Conservation (phyloP, 2,329 filamentous ascomycete species). For the Talaromyces islandicus region DNA sequence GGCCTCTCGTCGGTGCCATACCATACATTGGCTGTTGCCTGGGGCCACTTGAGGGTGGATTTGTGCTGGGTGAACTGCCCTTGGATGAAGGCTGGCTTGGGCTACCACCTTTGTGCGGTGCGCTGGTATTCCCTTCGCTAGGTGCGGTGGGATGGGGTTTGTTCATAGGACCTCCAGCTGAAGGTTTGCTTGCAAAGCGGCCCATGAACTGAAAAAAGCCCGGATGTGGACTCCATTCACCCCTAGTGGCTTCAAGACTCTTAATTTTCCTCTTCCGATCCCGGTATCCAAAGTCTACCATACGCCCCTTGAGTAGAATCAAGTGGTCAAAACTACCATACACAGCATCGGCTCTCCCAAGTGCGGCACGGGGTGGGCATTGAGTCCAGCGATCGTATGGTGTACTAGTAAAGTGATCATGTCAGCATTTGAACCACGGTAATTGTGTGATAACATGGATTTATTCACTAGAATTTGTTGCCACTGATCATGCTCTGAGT, state of each 20-base stretch:
- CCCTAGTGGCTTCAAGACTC: conserved; percentile 55
- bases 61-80: not conserved
- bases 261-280: conserved; percentile 75
- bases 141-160: not conserved
- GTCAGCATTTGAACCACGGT: not conserved
- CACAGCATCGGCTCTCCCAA: conserved; percentile 70
- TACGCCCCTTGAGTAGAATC: conserved; percentile 70
- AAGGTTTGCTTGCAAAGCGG: conserved; percentile 17
- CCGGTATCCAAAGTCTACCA: conserved; percentile 70
- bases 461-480: conserved; percentile 69
- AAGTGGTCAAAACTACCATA: conserved; percentile 89
- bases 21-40: conserved; percentile 38
- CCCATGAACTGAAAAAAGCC: conserved; percentile 40
- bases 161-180: conserved; percentile 9
- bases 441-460: not conserved
- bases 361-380: conserved; percentile 75
- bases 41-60: not conserved
- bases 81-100: not conserved
- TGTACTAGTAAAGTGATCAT: conserved; percentile 51
- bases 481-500: conserved; percentile 88
- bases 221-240: conserved; percentile 50
- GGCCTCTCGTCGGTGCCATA: conserved; percentile 41
- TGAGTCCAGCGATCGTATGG: conserved; percentile 77
- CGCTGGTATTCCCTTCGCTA: not conserved
- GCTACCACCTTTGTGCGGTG: not conserved